These are phyloP conservation scores for Gigaspora rosea DNA, from an alignment of 192 early-diverging fungal species.

Conservation along the genomic window DNA sequence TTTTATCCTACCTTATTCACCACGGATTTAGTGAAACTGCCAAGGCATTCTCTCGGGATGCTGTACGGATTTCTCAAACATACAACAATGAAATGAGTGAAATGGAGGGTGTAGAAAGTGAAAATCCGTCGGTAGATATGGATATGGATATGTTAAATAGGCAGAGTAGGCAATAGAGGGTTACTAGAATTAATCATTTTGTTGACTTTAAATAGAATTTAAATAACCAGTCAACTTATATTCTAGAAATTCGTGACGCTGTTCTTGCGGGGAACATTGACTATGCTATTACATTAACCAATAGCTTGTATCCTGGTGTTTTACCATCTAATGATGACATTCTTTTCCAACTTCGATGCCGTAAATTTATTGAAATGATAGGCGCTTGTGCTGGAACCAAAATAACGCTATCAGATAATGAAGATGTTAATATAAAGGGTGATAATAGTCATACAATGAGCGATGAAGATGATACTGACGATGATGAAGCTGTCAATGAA, in stretches of 20 bases:
- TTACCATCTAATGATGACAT: slow-evolving; percentile 63
- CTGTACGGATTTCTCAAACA: background rate
- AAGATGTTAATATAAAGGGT: slow-evolving; percentile 41
- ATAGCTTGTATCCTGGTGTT: slow-evolving; percentile 69
- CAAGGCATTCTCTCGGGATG: slow-evolving; percentile 57
- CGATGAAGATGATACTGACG: slow-evolving; percentile 28
- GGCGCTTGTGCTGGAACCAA: slow-evolving; percentile 4
- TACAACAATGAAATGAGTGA: background rate
- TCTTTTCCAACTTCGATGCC: slow-evolving; percentile 78
- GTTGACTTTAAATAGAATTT: background rate
- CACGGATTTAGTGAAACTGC: slow-evolving; percentile 82
- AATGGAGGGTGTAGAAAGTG: slow-evolving; percentile 28
- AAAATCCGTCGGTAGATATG: slow-evolving; percentile 3
- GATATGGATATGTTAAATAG: slow-evolving; percentile 31
- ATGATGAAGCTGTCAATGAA: slow-evolving; percentile 18
- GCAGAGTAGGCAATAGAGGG: slow-evolving; percentile 9
- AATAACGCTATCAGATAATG: slow-evolving; percentile 18
- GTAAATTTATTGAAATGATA: slow-evolving; percentile 88
- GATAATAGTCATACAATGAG: slow-evolving; percentile 40
- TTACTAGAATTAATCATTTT: background rate
- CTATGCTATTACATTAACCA: slow-evolving; percentile 64
- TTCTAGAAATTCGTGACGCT: slow-evolving; percentile 45
- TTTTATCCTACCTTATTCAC: slow-evolving; percentile 82
- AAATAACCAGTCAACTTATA: background rate
- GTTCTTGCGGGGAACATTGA: slow-evolving; percentile 79